Evolutionary conservation across 1,284 basidiomycete genomes (phyloP), one percentile per base, ranked within the genome.

Genomic region (Cystobasidiaceae sp.): DNA sequence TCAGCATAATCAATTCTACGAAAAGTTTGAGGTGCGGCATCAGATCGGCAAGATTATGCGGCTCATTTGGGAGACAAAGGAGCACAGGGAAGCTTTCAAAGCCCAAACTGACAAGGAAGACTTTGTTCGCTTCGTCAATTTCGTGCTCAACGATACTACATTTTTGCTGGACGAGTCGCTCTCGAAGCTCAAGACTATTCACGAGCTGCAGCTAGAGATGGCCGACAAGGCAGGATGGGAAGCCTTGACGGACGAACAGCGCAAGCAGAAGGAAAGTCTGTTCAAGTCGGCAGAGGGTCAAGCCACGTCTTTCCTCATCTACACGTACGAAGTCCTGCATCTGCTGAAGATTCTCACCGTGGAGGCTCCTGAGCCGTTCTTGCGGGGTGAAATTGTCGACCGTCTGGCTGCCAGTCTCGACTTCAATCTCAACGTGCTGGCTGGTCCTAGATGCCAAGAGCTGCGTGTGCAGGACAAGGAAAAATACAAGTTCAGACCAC

Each of bases 81-180:
- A 82, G 2, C 92, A 97, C 73, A 84, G 93, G 49, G 84, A 90
- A 69, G 88, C 90, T 3, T 84, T 97, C 57, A 86, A 86, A 70
- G 79, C 81, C 34, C 86, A 93, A 72, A 84, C 91, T 44, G 44
- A 89, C 66, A 84, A 91, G 72, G 86, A 88, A 61, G 90, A 94
- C 70, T 96, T 96, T 75, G 87, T 97, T 67, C 87, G 89, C 59
- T 98, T 99, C 77, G 85, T 93, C 78, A 98, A 99, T 78, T 82
- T 97, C 72, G 88, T 98, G 84, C 97, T 98, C 82, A 97, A 97
- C 82, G 96, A 99, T 74, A 93, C 96, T 48, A 98, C 96, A 0
- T 98, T 93, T 78, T 86, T 98, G 67, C 86, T 99, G 80, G 94
- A 98, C 75, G 96, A 99, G 74, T 94, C 93, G 4, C 81, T 98